A percentile compares a stretch with the other conserved stretches of the same genome.
These are phyloP conservation scores for Cetraspora pellucida DNA, from an alignment of 192 early-diverging fungal species.

Conservation along the genomic window DNA sequence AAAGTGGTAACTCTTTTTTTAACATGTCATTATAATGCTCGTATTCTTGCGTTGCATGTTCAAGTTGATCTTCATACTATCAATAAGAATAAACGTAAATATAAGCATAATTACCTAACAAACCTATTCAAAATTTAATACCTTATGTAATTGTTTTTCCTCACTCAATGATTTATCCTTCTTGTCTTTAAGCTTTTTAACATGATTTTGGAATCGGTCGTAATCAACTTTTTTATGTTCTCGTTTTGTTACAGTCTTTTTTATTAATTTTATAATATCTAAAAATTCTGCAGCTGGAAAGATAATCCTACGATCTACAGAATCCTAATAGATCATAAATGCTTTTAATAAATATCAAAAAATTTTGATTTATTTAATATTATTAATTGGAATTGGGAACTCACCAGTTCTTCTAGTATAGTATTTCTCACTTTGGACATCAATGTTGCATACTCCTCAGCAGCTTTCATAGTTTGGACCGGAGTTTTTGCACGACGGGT, in stretches of 20 bases:
- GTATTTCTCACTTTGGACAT: constrained; percentile 44
- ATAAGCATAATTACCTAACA: neutral
- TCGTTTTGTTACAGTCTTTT: constrained; percentile 85
- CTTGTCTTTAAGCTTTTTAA: constrained; percentile 78
- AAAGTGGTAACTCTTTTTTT: constrained; percentile 77
- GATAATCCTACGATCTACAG: constrained; percentile 78
- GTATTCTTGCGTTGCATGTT: constrained; percentile 83
- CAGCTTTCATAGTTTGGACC: constrained; percentile 40
- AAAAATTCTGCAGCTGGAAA: constrained; percentile 78
- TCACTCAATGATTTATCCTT: constrained; percentile 62
- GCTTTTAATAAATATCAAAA: neutral
- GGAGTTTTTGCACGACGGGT: constrained; percentile 40
- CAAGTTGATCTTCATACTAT: constrained; percentile 70
- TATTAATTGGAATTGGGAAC: neutral
- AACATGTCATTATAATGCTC: constrained; percentile 80
- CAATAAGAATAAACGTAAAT: neutral
- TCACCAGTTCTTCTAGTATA: constrained; percentile 44
- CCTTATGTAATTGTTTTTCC: constrained; percentile 68
- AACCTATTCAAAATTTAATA: constrained; percentile 5
- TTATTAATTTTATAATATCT: constrained; percentile 73
- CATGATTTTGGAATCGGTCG: constrained; percentile 73
- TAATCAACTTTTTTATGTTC: constrained; percentile 92
- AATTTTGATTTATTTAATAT: neutral
- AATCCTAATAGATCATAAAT: constrained; percentile 53
- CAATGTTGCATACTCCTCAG: constrained; percentile 37